These are phyloP conservation scores for Laguncularia racemosa DNA, from an alignment of 345 rosid genomes.

Conservation along the genomic window DNA sequence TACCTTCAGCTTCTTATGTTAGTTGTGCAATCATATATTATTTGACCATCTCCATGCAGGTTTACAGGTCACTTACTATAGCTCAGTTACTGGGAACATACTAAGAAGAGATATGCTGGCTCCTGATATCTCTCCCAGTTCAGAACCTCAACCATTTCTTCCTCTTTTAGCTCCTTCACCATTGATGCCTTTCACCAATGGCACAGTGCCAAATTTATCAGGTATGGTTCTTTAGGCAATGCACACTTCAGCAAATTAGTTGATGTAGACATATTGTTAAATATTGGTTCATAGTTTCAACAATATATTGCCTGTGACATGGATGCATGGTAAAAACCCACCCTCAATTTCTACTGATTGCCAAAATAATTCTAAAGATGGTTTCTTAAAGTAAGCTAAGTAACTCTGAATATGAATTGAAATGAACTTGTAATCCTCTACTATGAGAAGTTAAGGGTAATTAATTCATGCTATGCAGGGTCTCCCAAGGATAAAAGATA, in stretches of 20 bases:
- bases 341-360: too few relatives aligned
- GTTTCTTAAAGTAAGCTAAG: too few relatives aligned
- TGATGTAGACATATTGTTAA: too few relatives aligned
- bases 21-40: not conserved
- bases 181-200: conserved; percentile 32
- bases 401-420: too few relatives aligned
- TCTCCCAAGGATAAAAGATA: too few relatives aligned
- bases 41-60: conserved; percentile 13
- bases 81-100: conserved; percentile 3
- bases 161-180: conserved; percentile 61
- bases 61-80: conserved; percentile 8
- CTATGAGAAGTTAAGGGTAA: too few relatives aligned
- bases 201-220: conserved; percentile 38
- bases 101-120: conserved; percentile 10
- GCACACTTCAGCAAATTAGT: too few relatives aligned
- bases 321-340: too few relatives aligned
- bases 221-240: conserved; percentile 17
- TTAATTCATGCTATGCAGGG: too few relatives aligned
- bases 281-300: not conserved
- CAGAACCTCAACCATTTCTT: conserved; percentile 39
- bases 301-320: not conserved
- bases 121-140: conserved; percentile 19
- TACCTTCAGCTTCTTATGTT: not conserved
- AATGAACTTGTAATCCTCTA: too few relatives aligned
- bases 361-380: too few relatives aligned